Conservation (phyloP, 148 eudicot species). For the Cornus suecica region DNA sequence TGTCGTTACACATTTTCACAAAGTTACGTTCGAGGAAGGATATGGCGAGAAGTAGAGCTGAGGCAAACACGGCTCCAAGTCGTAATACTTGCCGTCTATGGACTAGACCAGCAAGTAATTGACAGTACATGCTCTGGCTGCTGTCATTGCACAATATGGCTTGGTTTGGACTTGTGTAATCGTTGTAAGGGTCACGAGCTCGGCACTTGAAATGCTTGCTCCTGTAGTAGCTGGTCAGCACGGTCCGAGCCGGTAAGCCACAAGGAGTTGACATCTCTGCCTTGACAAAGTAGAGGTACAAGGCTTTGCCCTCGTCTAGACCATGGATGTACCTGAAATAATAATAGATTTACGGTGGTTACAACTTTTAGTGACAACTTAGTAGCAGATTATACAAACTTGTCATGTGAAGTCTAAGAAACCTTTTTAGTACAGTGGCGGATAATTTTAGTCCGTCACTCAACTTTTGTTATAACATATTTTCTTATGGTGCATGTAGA, state of each 20-base stretch:
- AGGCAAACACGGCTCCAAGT: conserved; percentile 78
- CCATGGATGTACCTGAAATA: conserved; percentile 49
- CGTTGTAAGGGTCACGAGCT: conserved; percentile 37
- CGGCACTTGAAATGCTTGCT: conserved; percentile 61
- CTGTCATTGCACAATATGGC: conserved; percentile 63
- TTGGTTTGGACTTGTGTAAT: conserved; percentile 61
- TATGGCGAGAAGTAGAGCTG: conserved; percentile 65
- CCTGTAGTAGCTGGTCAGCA: conserved; percentile 72
- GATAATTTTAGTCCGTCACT: too few species aligned
- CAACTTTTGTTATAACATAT: too few species aligned
- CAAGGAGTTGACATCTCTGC: conserved; percentile 73
- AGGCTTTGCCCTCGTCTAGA: conserved; percentile 64
- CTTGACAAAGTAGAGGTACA: conserved; percentile 68
- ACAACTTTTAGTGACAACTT: too few species aligned
- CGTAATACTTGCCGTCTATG: conserved; percentile 64
- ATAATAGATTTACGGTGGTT: too few species aligned
- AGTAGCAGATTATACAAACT: too few species aligned
- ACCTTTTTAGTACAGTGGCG: too few species aligned
- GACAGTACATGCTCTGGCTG: conserved; percentile 85
- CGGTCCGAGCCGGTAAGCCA: conserved; percentile 62
- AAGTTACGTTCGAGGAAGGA: conserved; percentile 59
- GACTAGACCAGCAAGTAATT: conserved; percentile 59
- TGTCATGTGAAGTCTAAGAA: too few species aligned
- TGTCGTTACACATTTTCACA: conserved; percentile 53
- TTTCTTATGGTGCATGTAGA: too few species aligned